Evolutionary conservation across 805 yeast genomes (phyloP), one percentile per base, ranked within the genome.

Genomic region (Lipomyces chichibuensis): DNA sequence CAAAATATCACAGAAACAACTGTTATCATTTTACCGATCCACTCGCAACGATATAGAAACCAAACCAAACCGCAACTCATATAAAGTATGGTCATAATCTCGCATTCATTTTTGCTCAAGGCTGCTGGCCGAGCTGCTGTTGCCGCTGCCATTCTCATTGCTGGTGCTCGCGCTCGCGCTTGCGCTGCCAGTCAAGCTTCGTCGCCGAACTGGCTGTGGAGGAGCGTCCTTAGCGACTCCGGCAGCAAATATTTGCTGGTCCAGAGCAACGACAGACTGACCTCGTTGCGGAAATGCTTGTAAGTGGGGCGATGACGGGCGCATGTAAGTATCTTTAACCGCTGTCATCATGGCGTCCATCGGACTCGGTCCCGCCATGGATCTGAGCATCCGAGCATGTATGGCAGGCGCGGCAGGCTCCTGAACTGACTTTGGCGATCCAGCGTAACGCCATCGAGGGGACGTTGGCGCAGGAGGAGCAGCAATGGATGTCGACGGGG

Each of bases 81-180:
- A 7, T 2, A 8, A 17, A n/a, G 49, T 43, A 43, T 7, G 7
- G 49, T 17, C 23, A 52, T 52, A 9, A 52, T 29, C 17, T 23
- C 33, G 14, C 32, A 37, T 13, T 54, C 27, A 67, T 33, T 66
- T 65, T 59, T 69, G 71, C 59, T 69, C 71, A 6, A 66, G 65
- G 52, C 70, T 65, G 57, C 71, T 69, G 11, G 71, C 67, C 11
- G 71, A 69, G 25, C 67, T 63, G 59, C 69, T 65, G 49, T 67
- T 54, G 35, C 71, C 71, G 46, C 69, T 65, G 25, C 68, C 69
- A 35, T 67, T 62, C 54, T 35, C 70, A 35, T 61, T 61, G 60
- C 62, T 65, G 13, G 68, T 65, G 57, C 69, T 67, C 54, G 70
- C 70, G 23, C 67, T 64, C 29, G 71, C 71, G 25, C 69, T 65